Evolutionary conservation across 2,329 filamentous ascomycete genomes (phyloP).

Genomic region (Simplicillium sp.): DNA sequence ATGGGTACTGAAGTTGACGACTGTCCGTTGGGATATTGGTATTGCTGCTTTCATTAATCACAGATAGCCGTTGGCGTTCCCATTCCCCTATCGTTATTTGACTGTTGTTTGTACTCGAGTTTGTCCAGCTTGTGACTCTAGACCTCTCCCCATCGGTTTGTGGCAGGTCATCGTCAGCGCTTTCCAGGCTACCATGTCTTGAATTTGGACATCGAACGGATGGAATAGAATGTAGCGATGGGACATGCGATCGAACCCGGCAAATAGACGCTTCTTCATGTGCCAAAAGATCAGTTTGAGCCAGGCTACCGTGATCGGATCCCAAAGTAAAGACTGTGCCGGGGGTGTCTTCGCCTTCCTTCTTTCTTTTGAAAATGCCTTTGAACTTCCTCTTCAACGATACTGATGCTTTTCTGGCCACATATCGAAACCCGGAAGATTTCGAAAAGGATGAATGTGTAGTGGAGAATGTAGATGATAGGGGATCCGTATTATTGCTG

Average conservation of each 20-base stretch:
- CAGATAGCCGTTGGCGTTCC: slow-evolving; percentile 49
- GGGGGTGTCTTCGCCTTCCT: slow-evolving; percentile 7
- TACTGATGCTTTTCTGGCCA: slow-evolving; percentile 52
- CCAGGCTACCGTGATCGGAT: slow-evolving; percentile 18
- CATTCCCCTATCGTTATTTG: slow-evolving; percentile 28
- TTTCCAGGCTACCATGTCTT: slow-evolving; percentile 45
- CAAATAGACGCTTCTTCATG: slow-evolving; percentile 35
- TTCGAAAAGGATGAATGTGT: slow-evolving; percentile 14
- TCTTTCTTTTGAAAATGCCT: slow-evolving; percentile 21
- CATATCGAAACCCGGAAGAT: slow-evolving; percentile 30
- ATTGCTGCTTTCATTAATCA: slow-evolving; percentile 49
- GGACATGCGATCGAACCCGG: slow-evolving; percentile 36
- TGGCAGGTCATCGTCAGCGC: slow-evolving; percentile 28
- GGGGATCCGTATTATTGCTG: slow-evolving; percentile 27
- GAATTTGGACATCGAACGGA: slow-evolving; percentile 38
- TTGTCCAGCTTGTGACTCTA: slow-evolving; percentile 65
- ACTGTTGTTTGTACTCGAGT: slow-evolving; percentile 48
- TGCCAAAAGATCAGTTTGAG: slow-evolving; percentile 20
- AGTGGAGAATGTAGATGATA: slow-evolving; percentile 20
- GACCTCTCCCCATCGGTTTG: slow-evolving; percentile 42
- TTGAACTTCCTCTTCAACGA: slow-evolving; percentile 53
- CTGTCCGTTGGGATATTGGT: slow-evolving; percentile 12
- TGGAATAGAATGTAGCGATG: slow-evolving; percentile 38
- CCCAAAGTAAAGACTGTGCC: slow-evolving; percentile 9
- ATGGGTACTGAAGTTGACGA: slow-evolving; percentile 1